Evolutionary conservation across 768 basidiomycete species (phyloP), one percentile per base, ranked within the genome.

Genomic region (Lepiota venenata): DNA sequence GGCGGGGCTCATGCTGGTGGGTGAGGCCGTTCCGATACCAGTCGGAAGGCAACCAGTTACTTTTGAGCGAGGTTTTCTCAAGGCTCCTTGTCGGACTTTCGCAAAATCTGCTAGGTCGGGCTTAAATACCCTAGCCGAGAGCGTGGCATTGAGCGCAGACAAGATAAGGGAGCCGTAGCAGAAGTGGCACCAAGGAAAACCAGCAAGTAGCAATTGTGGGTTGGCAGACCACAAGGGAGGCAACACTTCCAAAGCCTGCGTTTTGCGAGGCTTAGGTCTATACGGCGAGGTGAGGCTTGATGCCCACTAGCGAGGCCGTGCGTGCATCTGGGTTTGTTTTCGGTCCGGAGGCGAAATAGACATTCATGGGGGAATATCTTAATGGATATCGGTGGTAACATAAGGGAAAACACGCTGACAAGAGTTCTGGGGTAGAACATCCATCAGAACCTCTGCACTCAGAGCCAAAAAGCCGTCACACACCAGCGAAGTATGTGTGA

Each of bases 171-270:
- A 83, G 25, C 81, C 81, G 50, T 74, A 74, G 61, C 83, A 84
- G 58, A 84, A 85, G 42, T 76, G 68, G n/a, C 62, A 63, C 82
- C 83, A 84, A 3, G 77, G 76, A 43, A 80, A 66, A 7, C 81
- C 79, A n/a, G 63, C 65, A 2, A n/a, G 63, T 66, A 2, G 77
- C 73, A 12, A 82, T 68, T 21, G 81, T 60, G 1, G 72, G 67
- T 60, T 83, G 82, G 60, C 81, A 82, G 25, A 83, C 71, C 6
- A 85, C 67, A 8, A 83, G 82, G 2, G 82, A 76, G n/a, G 69
- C 64, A 44, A 80, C 75, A 2, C 73, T 75, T 12, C 83, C 83
- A 36, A 81, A 62, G 53, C 81, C 82, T 83, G 45, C 22, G 8
- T 3, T 29, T 14, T 9, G 52, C 27, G 11, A 56, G 16, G 22